Base-by-base conservation (phyloP, 306 rosid genomes). In the Pyrus communis region DNA sequence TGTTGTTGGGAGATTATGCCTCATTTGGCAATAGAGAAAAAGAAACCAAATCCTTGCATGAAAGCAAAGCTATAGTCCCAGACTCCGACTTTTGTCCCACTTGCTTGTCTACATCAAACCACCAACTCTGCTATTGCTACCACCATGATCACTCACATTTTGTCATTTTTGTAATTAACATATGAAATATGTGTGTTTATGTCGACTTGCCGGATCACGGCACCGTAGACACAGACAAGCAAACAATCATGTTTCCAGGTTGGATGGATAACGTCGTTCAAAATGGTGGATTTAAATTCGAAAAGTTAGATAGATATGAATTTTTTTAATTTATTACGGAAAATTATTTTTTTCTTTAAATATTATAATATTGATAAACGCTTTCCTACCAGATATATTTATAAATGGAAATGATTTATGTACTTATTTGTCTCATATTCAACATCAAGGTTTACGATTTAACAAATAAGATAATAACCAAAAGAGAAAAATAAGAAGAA, bases 31-130 rank as follows among this genome's bases (percentile, higher is more conserved):
- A 11, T 13, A 30, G 42, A 31, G 27, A 64, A 23, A 59, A 28
- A 19, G n/a, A 31, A 72, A 42, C 66, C 71, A 81, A 65, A 77
- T 45, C 70, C 46, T 71, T 76, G 78, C 81, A 81, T 58, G 74
- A 71, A 81, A 81, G 81, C 78, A 71, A 77, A 59, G 77, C 30
- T 75, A 46, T 13, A 61, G 67, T 31, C 45, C 11, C 10, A 49
- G 58, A 31, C 60, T 3, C 31, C 57, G 8, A 35, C 76, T 14
- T 17, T 5, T 55, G 40, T 66, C 78, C 74, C 74, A 67, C 78
- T 57, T 28, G 11, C 74, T 30, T 1, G 28, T 73, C 45, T 35
- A 3, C 27, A 25, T 3, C 30, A 71, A 63, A 64, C 31, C n/a
- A 15, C 13, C 43, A 38, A 59, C 58, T 49, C 15, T 49, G 21